Base-by-base conservation (phyloP, 1,284 basidiomycete species). In the Gymnopus androsaceus region DNA sequence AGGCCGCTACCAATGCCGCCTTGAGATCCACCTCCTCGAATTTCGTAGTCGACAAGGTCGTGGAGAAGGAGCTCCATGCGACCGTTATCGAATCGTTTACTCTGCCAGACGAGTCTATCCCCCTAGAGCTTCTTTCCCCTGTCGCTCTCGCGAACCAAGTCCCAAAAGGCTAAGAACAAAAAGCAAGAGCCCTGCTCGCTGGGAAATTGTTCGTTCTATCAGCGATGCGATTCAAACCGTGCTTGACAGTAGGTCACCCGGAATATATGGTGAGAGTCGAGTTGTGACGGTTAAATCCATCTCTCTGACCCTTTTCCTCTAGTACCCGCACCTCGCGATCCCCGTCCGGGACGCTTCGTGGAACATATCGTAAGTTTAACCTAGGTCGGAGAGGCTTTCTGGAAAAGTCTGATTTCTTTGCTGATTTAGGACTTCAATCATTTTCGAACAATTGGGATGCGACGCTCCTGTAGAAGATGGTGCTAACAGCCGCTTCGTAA, bases 351-450 rank as follows among this genome's bases (percentile, higher is more conserved):
- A 38, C 83, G 87, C 19, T 85, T 87, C 66, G 83, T 93, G 30
- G 84, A 81, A 36, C 88, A 91, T 66, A 75, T 95, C 15, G 48
- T n/a, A n/a, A n/a, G n/a, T n/a, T n/a, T n/a, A n/a, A n/a, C n/a
- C n/a, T n/a, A n/a, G n/a, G n/a, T n/a, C n/a, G n/a, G n/a, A n/a
- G n/a, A n/a, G n/a, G n/a, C n/a, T n/a, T n/a, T n/a, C n/a, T n/a
- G n/a, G n/a, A n/a, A n/a, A n/a, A n/a, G n/a, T n/a, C n/a, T n/a
- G n/a, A n/a, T n/a, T n/a, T n/a, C n/a, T n/a, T n/a, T n/a, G n/a
- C n/a, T n/a, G n/a, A n/a, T n/a, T n/a, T n/a, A n/a, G 90, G n/a
- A 93, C 66, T 98, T 98, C 67, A 94, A 93, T 64, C 90, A 94
- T 67, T 98, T 96, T 75, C 85, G 94, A 31, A 95, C 95, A 19